A percentile compares a stretch with the other conserved stretches of the same genome.
Conservation (phyloP, 2,329 filamentous ascomycete genomes). For the Claviceps purpurea region DNA sequence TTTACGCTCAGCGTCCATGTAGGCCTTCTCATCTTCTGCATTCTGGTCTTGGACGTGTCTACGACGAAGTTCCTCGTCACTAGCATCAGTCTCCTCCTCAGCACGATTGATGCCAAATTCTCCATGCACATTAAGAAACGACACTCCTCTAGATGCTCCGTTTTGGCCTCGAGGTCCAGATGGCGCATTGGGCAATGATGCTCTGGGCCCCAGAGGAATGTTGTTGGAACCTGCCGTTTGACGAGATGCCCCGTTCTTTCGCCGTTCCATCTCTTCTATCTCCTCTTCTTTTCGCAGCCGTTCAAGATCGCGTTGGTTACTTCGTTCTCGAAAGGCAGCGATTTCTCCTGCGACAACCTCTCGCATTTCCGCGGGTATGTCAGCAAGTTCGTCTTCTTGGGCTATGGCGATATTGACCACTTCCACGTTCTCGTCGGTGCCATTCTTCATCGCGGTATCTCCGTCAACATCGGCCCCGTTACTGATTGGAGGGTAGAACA, state of each 20-base stretch:
- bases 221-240: slow-evolving; percentile 53
- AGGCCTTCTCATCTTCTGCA: slow-evolving; percentile 66
- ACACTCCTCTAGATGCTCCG: slow-evolving; percentile 41
- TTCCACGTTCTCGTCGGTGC: slow-evolving; percentile 55
- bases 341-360: slow-evolving; percentile 93
- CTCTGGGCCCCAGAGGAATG: slow-evolving; percentile 22
- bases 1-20: slow-evolving; percentile 71
- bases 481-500: slow-evolving; percentile 52
- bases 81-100: slow-evolving; percentile 77
- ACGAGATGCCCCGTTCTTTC: slow-evolving; percentile 50
- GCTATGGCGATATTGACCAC: slow-evolving; percentile 81
- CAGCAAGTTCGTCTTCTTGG: slow-evolving; percentile 83
- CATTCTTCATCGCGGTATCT: slow-evolving; percentile 57
- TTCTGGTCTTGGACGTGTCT: slow-evolving; percentile 58
- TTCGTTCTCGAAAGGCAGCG: slow-evolving; percentile 82
- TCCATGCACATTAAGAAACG: slow-evolving; percentile 81
- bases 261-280: slow-evolving; percentile 72
- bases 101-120: slow-evolving; percentile 52
- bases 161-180: slow-evolving; percentile 54
- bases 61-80: slow-evolving; percentile 71
- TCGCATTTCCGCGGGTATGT: slow-evolving; percentile 92
- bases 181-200: slow-evolving; percentile 56
- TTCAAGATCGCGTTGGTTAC: slow-evolving; percentile 77
- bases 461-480: slow-evolving; percentile 45
- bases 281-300: slow-evolving; percentile 82